These are phyloP conservation scores for Mortierella sp. DNA, from an alignment of 371 early-diverging fungal genomes.

Conservation along the genomic window DNA sequence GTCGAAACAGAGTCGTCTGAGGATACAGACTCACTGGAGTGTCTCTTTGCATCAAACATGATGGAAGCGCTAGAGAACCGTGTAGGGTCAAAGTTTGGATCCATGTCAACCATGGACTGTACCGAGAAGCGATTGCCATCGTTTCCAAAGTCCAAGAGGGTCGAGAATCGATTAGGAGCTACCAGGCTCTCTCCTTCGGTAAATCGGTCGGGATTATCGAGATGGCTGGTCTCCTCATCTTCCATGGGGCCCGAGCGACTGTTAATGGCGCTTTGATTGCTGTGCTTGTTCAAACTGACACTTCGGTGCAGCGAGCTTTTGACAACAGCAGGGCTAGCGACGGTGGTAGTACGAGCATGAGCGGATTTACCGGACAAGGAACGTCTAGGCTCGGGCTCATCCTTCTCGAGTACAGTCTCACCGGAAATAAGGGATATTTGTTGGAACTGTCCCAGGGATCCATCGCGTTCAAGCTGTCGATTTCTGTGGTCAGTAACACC, in stretches of 20 bases:
- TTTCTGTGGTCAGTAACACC: constrained; percentile 44
- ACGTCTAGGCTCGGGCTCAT: constrained; percentile 16
- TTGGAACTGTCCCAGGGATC: constrained; percentile 51
- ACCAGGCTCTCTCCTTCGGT: constrained; percentile 42
- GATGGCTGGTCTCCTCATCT: constrained; percentile 16
- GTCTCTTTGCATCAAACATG: constrained; percentile 54
- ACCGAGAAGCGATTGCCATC: constrained; percentile 33
- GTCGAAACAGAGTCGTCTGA: constrained; percentile 32
- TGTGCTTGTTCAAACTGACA: constrained; percentile 45
- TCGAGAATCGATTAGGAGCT: constrained; percentile 47
- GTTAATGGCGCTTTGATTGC: constrained; percentile 9
- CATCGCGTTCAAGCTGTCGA: constrained; percentile 44
- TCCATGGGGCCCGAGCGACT: constrained; percentile 25
- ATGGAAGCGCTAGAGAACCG: constrained; percentile 41
- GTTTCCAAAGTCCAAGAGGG: constrained; percentile 34
- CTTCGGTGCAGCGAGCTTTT: constrained; percentile 44
- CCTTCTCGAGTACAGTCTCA: constrained; percentile 22
- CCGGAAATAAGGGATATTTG: constrained; percentile 47
- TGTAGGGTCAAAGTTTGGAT: constrained; percentile 36
- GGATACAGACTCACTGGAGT: constrained; percentile 28
- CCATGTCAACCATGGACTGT: constrained; percentile 14
- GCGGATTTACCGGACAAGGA: constrained; percentile 18
- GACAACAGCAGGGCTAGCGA: constrained; percentile 23
- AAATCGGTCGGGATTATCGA: constrained; percentile 10
- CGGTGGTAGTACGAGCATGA: constrained; percentile 30